Evolutionary conservation across 768 basidiomycete species (phyloP), one percentile per base, ranked within the genome.

Genomic region (Russula vinacea): DNA sequence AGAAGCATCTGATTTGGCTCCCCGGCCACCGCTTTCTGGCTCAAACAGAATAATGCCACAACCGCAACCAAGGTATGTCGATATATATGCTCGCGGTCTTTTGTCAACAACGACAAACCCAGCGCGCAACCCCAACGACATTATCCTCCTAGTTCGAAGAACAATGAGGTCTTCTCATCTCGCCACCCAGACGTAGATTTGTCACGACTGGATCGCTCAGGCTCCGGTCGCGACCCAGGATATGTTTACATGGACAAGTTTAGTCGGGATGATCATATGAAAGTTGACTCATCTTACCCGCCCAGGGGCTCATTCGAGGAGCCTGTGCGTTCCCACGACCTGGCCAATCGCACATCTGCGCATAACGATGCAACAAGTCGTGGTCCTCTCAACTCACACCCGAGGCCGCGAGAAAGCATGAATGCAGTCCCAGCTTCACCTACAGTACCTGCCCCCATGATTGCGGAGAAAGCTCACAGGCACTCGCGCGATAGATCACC

Each of bases 241-340:
- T 58, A 62, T 49, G 45, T 40, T 7, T 55, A 66, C 22, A 40
- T 26, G 45, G 62, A 58, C 42, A 59, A 44, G 60, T 49, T 39
- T 56, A 63, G 57, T 50, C 56, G 65, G 26, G 58, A 68, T 26
- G 67, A 68, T 11, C 49, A 53, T 44, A 67, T 68, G 66, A 56
- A 63, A 32, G 33, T 57, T 52, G 67, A 68, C 65, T 54, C 35
- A 19, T 51, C 58, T 16, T 67, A 60, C 45, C 58, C 58, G 19
- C 26, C 67, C 32, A 68, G 65, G 49, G 54, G 16, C 22, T 22
- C 9, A 13, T 68, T 47, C 9, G 57, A 62, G n/a, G 66, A 65
- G 17, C 37, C 52, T 16, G 7, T 29, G 16, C 66, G 49, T n/a
- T 29, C 19, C 50, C 64, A 55, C 40, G 58, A 56, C 8, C 10